Base-by-base conservation (phyloP, 768 basidiomycete genomes). In the Leccinum incarnatum region DNA sequence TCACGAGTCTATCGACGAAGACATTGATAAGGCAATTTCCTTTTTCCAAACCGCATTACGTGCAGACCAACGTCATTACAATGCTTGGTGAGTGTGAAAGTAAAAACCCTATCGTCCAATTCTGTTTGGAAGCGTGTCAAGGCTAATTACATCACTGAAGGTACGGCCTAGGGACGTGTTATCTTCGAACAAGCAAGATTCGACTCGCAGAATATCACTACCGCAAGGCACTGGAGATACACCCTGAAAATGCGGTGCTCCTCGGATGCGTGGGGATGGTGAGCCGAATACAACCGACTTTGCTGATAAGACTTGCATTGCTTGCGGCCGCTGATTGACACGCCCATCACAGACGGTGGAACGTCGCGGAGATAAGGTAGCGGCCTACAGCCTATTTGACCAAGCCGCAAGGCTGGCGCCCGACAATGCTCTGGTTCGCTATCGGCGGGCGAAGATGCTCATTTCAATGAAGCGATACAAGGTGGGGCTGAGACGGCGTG, bases 121-220 rank as follows among this genome's bases (percentile, higher is more conserved):
- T 27, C 12, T 25, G 11, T 56, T 48, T 40, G 55, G n/a, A 40
- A 48, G 32, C 27, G 51, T 54, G 55, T 45, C 15, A 30, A 48
- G 64, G 56, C 60, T 72, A 57, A 75, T 70, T 65, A 72, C 57
- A 57, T 62, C 54, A 65, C 69, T 61, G 58, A 62, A 98, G 96
- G 96, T 99, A 98, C 74, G 97, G 97, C n/a, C 79, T 99, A 65
- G 97, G 97, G 61, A 92, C 92, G 36, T 98, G 95, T 70, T 98
- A 98, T 79, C 80, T 96, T 72, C 84, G 93, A 67, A 93, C 89
- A 83, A 95, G 91, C 75, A 98, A 96, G 78, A 78, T 92, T 58
- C 86, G 91, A 48, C 79, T 95, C 53, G 97, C 97, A 47, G 95
- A 98, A 72, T 98, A 96, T 77, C 95, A 98, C 76, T 98, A 93